Conservation (phyloP, 148 eudicot genomes). For the Arctostaphylos glauca region DNA sequence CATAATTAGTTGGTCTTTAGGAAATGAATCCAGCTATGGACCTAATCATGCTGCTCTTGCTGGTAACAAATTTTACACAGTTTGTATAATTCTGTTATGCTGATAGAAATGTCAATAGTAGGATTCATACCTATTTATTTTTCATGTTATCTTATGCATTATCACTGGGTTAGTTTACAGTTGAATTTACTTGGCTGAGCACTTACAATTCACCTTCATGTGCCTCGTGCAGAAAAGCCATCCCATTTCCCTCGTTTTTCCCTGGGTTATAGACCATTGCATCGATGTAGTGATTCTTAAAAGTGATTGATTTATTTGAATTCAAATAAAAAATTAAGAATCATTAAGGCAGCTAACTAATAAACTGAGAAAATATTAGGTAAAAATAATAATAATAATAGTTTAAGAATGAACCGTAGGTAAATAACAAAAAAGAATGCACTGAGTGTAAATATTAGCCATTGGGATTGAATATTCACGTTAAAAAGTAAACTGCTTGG, state of each 20-base stretch:
- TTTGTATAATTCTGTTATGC: background rate
- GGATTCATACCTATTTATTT: background rate
- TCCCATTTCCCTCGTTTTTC: background rate
- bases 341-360: background rate
- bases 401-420: background rate
- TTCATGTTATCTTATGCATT: background rate
- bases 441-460: background rate
- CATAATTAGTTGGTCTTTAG: slow-evolving; percentile 91
- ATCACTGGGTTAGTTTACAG: background rate
- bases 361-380: background rate
- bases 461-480: background rate
- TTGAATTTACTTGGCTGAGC: background rate
- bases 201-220: background rate
- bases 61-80: slow-evolving; percentile 44
- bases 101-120: background rate
- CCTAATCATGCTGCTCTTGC: slow-evolving; percentile 94
- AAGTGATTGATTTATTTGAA: background rate
- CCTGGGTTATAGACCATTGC: background rate
- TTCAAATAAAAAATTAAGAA: background rate
- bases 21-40: slow-evolving; percentile 94
- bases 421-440: background rate
- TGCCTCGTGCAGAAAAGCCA: background rate
- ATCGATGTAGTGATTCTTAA: background rate
- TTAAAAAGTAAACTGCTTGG: background rate
- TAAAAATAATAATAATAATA: background rate